Conservation (phyloP, 208 protist genomes). For the Leishmania aethiopica region DNA sequence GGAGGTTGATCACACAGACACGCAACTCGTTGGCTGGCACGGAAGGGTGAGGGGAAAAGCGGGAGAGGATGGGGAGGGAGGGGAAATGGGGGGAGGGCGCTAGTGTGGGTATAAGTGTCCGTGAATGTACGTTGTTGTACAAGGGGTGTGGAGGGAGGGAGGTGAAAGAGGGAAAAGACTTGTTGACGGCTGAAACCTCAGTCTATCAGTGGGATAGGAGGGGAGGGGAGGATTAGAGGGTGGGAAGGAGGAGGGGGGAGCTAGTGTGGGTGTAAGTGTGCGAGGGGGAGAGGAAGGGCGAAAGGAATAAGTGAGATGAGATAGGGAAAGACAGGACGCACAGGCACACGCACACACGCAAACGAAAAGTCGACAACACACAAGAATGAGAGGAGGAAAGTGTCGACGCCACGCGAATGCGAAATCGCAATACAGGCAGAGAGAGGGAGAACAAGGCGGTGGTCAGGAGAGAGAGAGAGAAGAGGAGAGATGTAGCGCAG, state of each 20-base stretch:
- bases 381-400: slow-evolving; percentile 16
- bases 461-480: not conserved
- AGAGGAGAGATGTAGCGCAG: not conserved
- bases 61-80: not conserved
- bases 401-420: not conserved
- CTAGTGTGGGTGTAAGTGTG: slow-evolving; percentile 10
- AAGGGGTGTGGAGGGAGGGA: not conserved
- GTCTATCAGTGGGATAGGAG: slow-evolving; percentile 5
- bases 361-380: slow-evolving; percentile 5
- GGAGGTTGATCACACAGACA: not conserved
- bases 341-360: not conserved
- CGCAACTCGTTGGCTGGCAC: not conserved
- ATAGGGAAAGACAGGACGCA: not conserved
- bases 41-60: not conserved
- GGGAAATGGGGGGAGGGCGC: not conserved
- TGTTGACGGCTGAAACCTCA: not conserved
- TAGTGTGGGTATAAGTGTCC: slow-evolving; percentile 5
- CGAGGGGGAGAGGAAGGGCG: slow-evolving; percentile 8
- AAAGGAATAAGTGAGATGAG: slow-evolving; percentile 1
- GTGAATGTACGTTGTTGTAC: slow-evolving; percentile 1
- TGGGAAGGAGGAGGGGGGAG: not conserved
- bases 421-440: not conserved
- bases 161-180: not conserved
- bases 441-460: not conserved
- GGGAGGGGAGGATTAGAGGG: not conserved